Evolutionary conservation across 2,329 filamentous ascomycete species (phyloP).

Genomic region (Alternaria brassicicola): DNA sequence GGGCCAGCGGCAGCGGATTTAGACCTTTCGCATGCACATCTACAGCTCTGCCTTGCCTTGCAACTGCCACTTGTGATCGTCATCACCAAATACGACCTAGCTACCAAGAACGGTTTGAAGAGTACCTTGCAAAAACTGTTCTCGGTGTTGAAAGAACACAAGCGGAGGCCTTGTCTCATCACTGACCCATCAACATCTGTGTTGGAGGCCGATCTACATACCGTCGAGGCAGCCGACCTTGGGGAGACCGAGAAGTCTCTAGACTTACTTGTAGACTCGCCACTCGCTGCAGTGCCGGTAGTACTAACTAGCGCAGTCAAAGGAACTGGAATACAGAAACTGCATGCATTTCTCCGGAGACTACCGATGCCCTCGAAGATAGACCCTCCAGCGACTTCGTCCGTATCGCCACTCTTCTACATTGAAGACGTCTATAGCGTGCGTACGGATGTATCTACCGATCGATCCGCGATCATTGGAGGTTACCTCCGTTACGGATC

Average conservation of each 20-base stretch:
- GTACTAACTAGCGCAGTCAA: conserved; percentile 85
- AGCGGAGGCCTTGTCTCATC: conserved; percentile 75
- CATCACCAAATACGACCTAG: conserved; percentile 90
- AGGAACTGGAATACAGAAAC: conserved; percentile 77
- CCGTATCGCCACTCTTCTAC: conserved; percentile 74
- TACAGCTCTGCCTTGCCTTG: conserved; percentile 83
- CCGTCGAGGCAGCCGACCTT: conserved; percentile 63
- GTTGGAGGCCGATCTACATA: conserved; percentile 55
- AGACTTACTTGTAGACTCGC: conserved; percentile 56
- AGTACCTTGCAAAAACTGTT: conserved; percentile 75
- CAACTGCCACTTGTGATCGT: conserved; percentile 78
- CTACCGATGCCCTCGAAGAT: conserved; percentile 66
- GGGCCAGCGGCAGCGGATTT: conserved; percentile 63
- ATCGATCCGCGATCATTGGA: conserved; percentile 69
- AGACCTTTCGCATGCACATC: conserved; percentile 77
- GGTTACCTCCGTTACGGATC: conserved; percentile 82
- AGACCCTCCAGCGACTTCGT: conserved; percentile 45
- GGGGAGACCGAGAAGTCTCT: conserved; percentile 64
- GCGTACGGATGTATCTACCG: conserved; percentile 52
- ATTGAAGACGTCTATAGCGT: conserved; percentile 84
- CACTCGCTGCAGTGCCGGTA: conserved; percentile 71
- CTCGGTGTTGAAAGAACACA: conserved; percentile 75
- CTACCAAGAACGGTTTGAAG: conserved; percentile 73
- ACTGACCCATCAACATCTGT: conserved; percentile 33
- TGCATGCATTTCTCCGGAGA: conserved; percentile 80